These are phyloP conservation scores for Gracilariopsis chorda DNA, from an alignment of 23 red algal genomes.

Conservation along the genomic window DNA sequence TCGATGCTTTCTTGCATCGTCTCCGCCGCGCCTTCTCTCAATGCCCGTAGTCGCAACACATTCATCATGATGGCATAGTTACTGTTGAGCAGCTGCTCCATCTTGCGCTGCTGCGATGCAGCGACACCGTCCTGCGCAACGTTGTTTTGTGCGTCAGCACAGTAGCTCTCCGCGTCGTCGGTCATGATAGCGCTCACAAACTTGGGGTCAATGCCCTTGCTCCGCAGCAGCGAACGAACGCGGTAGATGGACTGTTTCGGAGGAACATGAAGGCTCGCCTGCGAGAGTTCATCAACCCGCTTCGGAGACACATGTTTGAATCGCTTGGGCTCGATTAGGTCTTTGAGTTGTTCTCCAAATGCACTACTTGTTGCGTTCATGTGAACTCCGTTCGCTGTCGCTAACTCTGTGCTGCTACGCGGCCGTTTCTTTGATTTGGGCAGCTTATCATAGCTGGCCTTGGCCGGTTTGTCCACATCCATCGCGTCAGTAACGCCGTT, in stretches of 20 bases:
- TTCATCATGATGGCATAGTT: slow-evolving; percentile 63
- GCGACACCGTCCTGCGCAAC: not conserved
- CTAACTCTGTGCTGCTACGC: not conserved
- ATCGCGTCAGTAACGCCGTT: not conserved
- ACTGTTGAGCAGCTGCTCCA: slow-evolving; percentile 22
- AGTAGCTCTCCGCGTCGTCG: not conserved
- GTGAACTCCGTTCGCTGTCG: not conserved
- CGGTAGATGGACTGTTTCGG: slow-evolving; percentile 13
- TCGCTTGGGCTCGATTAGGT: not conserved
- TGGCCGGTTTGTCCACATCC: not conserved
- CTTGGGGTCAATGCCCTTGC: slow-evolving; percentile 38
- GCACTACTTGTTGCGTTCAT: not conserved
- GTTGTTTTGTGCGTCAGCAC: not conserved
- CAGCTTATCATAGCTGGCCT: not conserved
- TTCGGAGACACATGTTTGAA: not conserved
- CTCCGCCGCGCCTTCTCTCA: slow-evolving; percentile 30
- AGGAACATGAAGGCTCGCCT: not conserved
- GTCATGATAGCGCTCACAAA: slow-evolving; percentile 32
- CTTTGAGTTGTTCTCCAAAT: not conserved
- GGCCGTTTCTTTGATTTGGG: slow-evolving; percentile 14
- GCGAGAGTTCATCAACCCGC: not conserved
- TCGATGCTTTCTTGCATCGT: slow-evolving; percentile 27
- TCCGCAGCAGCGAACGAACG: slow-evolving; percentile 8
- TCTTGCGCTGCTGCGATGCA: slow-evolving; percentile 6
- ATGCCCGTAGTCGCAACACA: slow-evolving; percentile 43